A percentile compares a stretch with the other conserved stretches of the same genome.
Conservation (phyloP, 805 yeast species). For the Ogataea zsoltii region DNA sequence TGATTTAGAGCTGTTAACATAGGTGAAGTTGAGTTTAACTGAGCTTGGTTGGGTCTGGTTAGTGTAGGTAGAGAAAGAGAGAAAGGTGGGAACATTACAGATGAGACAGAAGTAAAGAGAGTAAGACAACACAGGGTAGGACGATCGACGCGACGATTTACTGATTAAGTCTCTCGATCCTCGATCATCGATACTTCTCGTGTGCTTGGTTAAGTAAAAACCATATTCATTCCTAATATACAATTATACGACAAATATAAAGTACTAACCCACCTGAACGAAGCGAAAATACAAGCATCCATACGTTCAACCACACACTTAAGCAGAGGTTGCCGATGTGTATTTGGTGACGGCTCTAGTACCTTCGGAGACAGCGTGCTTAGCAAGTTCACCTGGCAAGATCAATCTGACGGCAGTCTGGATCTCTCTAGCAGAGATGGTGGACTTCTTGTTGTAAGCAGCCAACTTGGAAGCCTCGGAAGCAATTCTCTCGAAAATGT, state of each 20-base stretch:
- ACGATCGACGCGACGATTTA: too few relatives aligned
- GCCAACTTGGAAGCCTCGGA: constrained; percentile 97
- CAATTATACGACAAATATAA: constrained; percentile 21
- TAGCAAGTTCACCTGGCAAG: constrained; percentile 97
- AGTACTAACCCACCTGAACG: constrained; percentile 16
- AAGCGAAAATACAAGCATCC: constrained; percentile 8
- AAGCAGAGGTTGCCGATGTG: constrained; percentile 62
- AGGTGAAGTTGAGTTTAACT: too few relatives aligned
- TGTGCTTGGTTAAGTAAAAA: constrained; percentile 1
- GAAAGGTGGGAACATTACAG: too few relatives aligned
- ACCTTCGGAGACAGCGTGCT: constrained; percentile 98
- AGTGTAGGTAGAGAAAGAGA: too few relatives aligned
- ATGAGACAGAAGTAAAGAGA: too few relatives aligned
- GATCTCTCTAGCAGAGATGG: constrained; percentile 97
- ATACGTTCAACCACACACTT: constrained; percentile 18
- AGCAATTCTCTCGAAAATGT: constrained; percentile 97
- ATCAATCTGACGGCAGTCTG: constrained; percentile 98
- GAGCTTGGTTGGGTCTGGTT: too few relatives aligned
- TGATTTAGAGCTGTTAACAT: background rate
- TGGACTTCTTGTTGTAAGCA: constrained; percentile 97
- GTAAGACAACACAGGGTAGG: too few relatives aligned
- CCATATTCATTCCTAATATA: constrained; percentile 26
- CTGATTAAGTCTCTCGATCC: too few relatives aligned
- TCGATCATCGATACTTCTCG: too few relatives aligned
- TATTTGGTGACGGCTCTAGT: constrained; percentile 97